phyloP scores from a whole-genome alignment of 768 basidiomycete genomes.

The Termitomyces sp. region DNA sequence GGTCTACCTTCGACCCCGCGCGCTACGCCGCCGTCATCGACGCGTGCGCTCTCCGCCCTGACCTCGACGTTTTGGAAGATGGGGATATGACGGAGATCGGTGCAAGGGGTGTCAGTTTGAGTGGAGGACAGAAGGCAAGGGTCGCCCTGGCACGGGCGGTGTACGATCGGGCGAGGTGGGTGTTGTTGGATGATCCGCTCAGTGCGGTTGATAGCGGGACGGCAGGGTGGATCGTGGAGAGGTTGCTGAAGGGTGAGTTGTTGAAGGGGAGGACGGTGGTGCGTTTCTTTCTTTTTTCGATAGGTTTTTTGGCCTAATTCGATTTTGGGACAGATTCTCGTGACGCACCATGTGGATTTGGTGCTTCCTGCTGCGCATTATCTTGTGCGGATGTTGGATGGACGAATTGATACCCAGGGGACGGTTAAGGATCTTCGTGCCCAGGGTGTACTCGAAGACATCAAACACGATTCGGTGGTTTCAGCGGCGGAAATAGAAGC shows the following conservation, averaged over 20 bases:
- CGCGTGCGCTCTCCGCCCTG: conserved; percentile 75
- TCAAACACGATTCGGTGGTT: conserved; percentile 32
- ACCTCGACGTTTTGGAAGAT: conserved; percentile 80
- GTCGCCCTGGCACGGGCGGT: conserved; percentile 82
- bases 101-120: conserved; percentile 69
- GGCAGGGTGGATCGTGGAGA: conserved; percentile 27
- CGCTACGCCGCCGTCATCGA: conserved; percentile 75
- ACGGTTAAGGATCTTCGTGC: conserved; percentile 56
- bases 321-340: conserved; percentile 39
- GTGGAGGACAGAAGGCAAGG: conserved; percentile 79
- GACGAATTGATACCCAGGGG: conserved; percentile 69
- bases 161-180: conserved; percentile 63
- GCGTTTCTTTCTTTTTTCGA: conserved; percentile 10
- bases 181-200: conserved; percentile 77
- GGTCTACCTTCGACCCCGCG: conserved; percentile 63
- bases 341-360: conserved; percentile 80
- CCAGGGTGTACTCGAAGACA: conserved; percentile 55
- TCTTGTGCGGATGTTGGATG: conserved; percentile 70
- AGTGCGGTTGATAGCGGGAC: conserved; percentile 65
- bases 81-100: conserved; percentile 87
- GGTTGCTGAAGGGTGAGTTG: conserved; percentile 61
- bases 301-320: neutral
- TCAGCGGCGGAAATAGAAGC: conserved; percentile 26
- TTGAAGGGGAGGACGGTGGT: conserved; percentile 63
- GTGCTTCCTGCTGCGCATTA: conserved; percentile 70